Evolutionary conservation across 495 filamentous ascomycete species (phyloP), one percentile per base, ranked within the genome.

Genomic region (Penicillium macrosclerotiorum): DNA sequence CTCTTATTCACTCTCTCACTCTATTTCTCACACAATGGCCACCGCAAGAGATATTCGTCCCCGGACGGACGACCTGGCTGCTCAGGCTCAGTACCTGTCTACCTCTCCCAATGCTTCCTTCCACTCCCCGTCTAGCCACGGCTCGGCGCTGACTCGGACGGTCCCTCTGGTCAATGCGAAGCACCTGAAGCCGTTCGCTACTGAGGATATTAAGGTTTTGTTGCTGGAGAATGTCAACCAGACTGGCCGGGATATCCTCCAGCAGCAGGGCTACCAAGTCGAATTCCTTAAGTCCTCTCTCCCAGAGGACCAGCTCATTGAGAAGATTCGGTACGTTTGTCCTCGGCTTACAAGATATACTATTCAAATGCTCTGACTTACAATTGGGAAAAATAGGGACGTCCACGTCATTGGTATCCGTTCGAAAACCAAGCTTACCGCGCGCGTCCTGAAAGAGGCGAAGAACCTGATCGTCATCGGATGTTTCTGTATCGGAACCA

Each of bases 401-500:
- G 89, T 96, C 27, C 94, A 97, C 60, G 94, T 96, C 58, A 93
- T 99, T 62, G 94, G 94, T 48, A 96, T 97, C 52, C 88, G 94
- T 49, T 97, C 94, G 20, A 97, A 99, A 73, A 99, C 94, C 14
- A 95, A 90, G 69, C 80, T 99, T 51, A 90, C 84, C 9, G 85
- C 85, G 39, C 84, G 83, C 50, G 88, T 99, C 25, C 71, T 99
- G 42, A 78, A 79, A 42, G 85, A 95, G 63, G 93, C 93, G 29
- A 90, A 90, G 71, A 92, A 95, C 60, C 81, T 99, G 23, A 85
- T 96, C 46, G 93, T 96, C 34, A 84, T 97, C 48, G 94, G 94
- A 32, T 97, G 94, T 70, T 99, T 99, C 78, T 99, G 94, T 65
- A 99, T 97, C 49, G 94, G 94, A 37, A 99, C 94, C 41, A 96